Conservation (phyloP, 805 yeast species). For the Teunomyces cretensis region DNA sequence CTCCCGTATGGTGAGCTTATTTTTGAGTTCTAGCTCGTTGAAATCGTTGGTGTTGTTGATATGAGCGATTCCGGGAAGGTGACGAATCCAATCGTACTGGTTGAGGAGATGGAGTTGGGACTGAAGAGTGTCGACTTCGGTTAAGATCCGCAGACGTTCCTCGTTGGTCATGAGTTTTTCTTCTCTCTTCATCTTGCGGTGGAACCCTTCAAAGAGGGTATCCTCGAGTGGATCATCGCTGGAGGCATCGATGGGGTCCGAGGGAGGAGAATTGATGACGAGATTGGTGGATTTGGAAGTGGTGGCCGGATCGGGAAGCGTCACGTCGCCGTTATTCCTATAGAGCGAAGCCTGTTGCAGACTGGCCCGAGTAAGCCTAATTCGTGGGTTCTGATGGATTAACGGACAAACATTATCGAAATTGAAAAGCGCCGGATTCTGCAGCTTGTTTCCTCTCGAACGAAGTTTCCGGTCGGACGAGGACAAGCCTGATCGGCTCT, state of each 20-base stretch:
- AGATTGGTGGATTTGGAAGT: conserved; percentile 10
- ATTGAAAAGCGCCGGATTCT: conserved; percentile 25
- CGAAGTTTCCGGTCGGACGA: conserved; percentile 25
- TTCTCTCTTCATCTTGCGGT: conserved; percentile 59
- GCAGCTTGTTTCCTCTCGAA: conserved; percentile 21
- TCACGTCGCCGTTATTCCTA: conserved; percentile 13
- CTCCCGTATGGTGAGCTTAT: conserved; percentile 51
- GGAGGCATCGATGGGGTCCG: no score
- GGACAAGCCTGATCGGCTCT: background rate
- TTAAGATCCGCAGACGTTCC: conserved; percentile 52
- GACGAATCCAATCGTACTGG: conserved; percentile 47
- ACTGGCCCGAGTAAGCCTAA: conserved; percentile 11
- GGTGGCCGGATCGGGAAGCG: conserved; percentile 6
- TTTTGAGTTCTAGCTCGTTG: conserved; percentile 52
- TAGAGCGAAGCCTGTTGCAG: conserved; percentile 11
- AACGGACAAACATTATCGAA: conserved; percentile 33
- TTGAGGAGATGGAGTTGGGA: conserved; percentile 41
- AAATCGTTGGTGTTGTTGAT: conserved; percentile 48
- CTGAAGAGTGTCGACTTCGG: conserved; percentile 57
- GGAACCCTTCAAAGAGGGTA: conserved; percentile 43
- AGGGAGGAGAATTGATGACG: background rate
- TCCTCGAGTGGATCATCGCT: conserved; percentile 47
- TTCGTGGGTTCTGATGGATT: conserved; percentile 20
- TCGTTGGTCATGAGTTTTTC: conserved; percentile 59
- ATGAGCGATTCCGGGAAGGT: conserved; percentile 47